Conservation (phyloP, 768 basidiomycete genomes). For the Auricularia sp. region DNA sequence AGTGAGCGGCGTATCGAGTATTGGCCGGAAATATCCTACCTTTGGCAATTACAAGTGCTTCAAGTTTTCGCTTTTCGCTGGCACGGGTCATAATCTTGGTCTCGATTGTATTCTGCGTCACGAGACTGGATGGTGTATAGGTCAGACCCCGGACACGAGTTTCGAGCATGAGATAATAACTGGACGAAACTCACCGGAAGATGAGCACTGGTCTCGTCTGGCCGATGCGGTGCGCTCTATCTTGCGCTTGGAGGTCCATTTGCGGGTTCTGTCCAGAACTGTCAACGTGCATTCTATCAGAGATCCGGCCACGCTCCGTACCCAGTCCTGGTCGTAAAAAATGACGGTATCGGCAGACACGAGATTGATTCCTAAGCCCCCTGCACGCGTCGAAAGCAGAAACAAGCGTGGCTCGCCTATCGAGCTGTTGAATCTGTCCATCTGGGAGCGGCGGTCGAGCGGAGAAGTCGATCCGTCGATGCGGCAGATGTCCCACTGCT, state of each 20-base stretch:
- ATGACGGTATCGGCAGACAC: constrained; percentile 78
- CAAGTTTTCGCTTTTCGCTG: constrained; percentile 77
- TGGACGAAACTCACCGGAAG: constrained; percentile 38
- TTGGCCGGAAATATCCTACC: constrained; percentile 33
- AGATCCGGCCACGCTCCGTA: constrained; percentile 24
- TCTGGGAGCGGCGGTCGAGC: constrained; percentile 72
- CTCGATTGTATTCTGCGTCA: constrained; percentile 84
- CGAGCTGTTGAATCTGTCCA: constrained; percentile 68
- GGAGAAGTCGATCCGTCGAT: constrained; percentile 85
- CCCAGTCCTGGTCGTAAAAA: constrained; percentile 90
- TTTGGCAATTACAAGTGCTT: constrained; percentile 91
- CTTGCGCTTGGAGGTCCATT: constrained; percentile 94
- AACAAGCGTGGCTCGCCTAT: constrained; percentile 64
- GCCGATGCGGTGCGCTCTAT: constrained; percentile 91
- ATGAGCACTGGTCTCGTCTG: constrained; percentile 86
- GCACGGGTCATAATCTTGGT: constrained; percentile 86
- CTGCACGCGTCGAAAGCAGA: constrained; percentile 69
- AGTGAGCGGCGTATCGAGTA: neutral
- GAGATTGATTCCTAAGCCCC: constrained; percentile 73
- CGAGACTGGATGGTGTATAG: constrained; percentile 26
- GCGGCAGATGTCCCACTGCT: constrained; percentile 76
- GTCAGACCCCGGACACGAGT: neutral
- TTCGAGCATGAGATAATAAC: neutral
- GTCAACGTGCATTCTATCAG: constrained; percentile 7
- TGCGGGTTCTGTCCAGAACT: constrained; percentile 64